Evolutionary conservation across 371 early-diverging fungal species (phyloP), one percentile per base, ranked within the genome.

Genomic region (Circinella umbellata): DNA sequence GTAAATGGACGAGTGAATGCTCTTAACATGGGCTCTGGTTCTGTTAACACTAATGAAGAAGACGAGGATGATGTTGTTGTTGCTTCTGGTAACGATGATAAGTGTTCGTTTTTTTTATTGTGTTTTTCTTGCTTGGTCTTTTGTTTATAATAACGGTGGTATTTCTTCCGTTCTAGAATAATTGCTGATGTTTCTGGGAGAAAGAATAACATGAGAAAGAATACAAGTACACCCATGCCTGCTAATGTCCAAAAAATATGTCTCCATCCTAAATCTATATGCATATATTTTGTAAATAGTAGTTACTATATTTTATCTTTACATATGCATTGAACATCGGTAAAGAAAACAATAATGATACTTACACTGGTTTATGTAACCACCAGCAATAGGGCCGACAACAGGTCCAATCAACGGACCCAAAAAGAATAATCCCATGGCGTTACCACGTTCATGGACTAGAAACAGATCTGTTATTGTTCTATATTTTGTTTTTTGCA

Each of bases 161-260:
- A 17, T 51, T 51, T 51, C 6, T 27, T 10, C 27, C 42, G 53
- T 63, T 67, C 69, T 5, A 78, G 51, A 27, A 76, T 75, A 8
- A 51, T 8, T 0, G 72, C 47, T 8, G 76, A 69, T 0, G 93
- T 92, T 65, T 93, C 94, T 8, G 92, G 91, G 64, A 92, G 67
- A 51, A 86, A 84, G 65, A 90, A 82, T 34, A 89, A 38, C 46
- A 88, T 83, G n/a, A 90, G 70, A 1, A 89, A n/a, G 18, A 89
- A 74, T 34, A 88, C 79, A 1, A 88, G 14, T 4, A 79, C 86
- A 36, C 90, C 88, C 75, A 89, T 76, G 18, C 77, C 82, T 1
- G 90, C 75, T 68, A 91, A 74, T 48, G 85, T 71, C 86, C 89
- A 91, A 71, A 91, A 91, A 38, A 89, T 89, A 69, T 80, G 85